phyloP scores from a whole-genome alignment of 2,329 filamentous ascomycete genomes.

The Paracamarosporium sp. region DNA sequence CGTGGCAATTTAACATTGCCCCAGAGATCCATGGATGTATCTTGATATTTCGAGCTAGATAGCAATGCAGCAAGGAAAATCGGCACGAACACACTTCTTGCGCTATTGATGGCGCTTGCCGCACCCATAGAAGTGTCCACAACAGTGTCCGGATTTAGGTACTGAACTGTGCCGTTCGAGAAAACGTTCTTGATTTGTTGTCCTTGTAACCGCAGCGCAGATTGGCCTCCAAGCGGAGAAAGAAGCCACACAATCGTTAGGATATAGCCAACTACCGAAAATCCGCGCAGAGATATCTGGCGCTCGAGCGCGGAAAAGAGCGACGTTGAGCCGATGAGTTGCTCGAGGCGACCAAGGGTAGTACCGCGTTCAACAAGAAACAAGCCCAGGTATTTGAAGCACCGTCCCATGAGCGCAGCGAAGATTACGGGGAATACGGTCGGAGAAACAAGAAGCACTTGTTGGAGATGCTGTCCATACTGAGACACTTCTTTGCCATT shows the following conservation, averaged over 20 bases:
- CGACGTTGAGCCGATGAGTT: constrained; percentile 36
- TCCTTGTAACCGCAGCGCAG: constrained; percentile 32
- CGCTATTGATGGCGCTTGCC: constrained; percentile 19
- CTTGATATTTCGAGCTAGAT: constrained; percentile 29
- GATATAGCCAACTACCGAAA: constrained; percentile 30
- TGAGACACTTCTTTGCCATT: constrained; percentile 22
- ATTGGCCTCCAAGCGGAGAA: constrained; percentile 38
- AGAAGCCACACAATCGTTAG: constrained; percentile 34
- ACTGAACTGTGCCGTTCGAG: constrained; percentile 20
- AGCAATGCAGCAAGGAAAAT: constrained; percentile 32
- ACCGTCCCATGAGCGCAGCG: constrained; percentile 37
- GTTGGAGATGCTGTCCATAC: constrained; percentile 21
- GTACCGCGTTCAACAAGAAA: constrained; percentile 36
- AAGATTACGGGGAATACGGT: constrained; percentile 39
- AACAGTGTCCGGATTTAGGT: constrained; percentile 23
- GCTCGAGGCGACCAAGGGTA: constrained; percentile 37
- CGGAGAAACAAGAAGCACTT: constrained; percentile 31
- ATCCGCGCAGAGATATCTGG: constrained; percentile 31
- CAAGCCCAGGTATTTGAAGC: constrained; percentile 32
- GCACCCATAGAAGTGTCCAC: constrained; percentile 17
- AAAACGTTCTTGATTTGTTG: constrained; percentile 19
- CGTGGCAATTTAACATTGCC: constrained; percentile 35
- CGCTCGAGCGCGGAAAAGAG: constrained; percentile 39
- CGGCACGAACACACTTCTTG: constrained; percentile 24
- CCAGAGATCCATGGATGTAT: constrained; percentile 33